Evolutionary conservation across 2,329 filamentous ascomycete genomes (phyloP).

Genomic region (Chaetomium sp.): DNA sequence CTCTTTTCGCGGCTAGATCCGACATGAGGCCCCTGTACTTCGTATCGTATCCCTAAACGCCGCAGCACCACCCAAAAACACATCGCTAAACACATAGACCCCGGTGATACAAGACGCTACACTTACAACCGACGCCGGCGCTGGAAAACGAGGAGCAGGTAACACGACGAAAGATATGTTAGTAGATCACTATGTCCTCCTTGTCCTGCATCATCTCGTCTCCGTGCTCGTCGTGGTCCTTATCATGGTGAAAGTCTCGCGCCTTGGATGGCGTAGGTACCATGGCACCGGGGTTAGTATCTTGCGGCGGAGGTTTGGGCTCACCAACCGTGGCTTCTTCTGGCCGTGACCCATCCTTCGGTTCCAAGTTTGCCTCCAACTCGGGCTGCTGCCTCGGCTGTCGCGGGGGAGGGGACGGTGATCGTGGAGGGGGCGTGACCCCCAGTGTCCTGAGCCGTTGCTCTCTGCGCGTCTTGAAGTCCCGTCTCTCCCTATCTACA

Average conservation of each 20-base stretch:
- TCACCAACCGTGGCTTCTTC: constrained; percentile 46
- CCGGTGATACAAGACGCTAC: neutral
- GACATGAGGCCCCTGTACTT: neutral
- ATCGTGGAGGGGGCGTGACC: constrained; percentile 36
- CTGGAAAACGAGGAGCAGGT: neutral
- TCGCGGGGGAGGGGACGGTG: constrained; percentile 24
- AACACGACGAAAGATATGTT: constrained; percentile 28
- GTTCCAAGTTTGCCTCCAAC: constrained; percentile 4
- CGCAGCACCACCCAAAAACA: neutral
- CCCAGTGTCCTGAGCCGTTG: constrained; percentile 45
- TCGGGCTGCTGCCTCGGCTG: neutral
- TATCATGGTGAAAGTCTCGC: constrained; percentile 39
- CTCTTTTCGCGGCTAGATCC: neutral
- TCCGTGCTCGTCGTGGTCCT: constrained; percentile 66
- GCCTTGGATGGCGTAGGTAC: constrained; percentile 44
- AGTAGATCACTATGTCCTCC: constrained; percentile 92
- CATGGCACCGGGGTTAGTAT: constrained; percentile 41
- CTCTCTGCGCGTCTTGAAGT: constrained; percentile 58
- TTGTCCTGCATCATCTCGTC: constrained; percentile 82
- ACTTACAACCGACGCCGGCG: constrained; percentile 16
- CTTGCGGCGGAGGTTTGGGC: constrained; percentile 43
- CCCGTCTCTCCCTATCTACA: constrained; percentile 65
- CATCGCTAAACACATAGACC: constrained; percentile 2
- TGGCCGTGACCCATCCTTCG: constrained; percentile 33
- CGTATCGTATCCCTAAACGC: neutral